Conservation (phyloP, 768 basidiomycete genomes). For the Leccinum truebloodii region DNA sequence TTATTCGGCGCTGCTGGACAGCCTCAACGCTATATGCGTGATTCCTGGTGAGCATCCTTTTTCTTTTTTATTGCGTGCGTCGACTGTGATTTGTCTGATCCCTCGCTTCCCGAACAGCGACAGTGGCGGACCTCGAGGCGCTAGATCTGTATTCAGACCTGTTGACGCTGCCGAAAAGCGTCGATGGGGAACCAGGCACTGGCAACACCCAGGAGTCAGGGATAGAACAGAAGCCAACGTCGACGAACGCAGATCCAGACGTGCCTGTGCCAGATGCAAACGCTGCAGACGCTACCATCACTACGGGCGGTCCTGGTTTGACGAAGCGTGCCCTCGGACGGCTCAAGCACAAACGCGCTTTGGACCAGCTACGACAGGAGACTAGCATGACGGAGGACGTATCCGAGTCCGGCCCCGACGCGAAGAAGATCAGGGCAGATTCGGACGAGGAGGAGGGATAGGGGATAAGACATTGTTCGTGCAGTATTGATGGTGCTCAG, state of each 20-base stretch:
- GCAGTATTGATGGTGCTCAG: not conserved
- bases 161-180: constrained; percentile 59
- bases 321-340: constrained; percentile 51
- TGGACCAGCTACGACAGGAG: constrained; percentile 31
- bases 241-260: not conserved
- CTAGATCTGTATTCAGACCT: constrained; percentile 65
- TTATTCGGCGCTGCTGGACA: constrained; percentile 36
- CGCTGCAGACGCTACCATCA: not conserved
- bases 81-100: not conserved
- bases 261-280: constrained; percentile 16
- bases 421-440: constrained; percentile 23
- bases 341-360: constrained; percentile 51
- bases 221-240: not conserved
- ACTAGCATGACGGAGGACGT: constrained; percentile 3
- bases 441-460: not conserved
- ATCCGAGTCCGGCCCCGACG: constrained; percentile 4
- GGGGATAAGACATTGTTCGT: not conserved
- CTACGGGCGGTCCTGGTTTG: constrained; percentile 20
- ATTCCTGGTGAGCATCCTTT: constrained; percentile 44
- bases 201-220: constrained; percentile 33
- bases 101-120: constrained; percentile 39
- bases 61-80: not conserved
- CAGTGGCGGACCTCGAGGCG: constrained; percentile 45
- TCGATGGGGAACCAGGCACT: constrained; percentile 43
- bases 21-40: constrained; percentile 47